phyloP scores from a whole-genome alignment of 140 eudicot species.

The Anethum foeniculum region DNA sequence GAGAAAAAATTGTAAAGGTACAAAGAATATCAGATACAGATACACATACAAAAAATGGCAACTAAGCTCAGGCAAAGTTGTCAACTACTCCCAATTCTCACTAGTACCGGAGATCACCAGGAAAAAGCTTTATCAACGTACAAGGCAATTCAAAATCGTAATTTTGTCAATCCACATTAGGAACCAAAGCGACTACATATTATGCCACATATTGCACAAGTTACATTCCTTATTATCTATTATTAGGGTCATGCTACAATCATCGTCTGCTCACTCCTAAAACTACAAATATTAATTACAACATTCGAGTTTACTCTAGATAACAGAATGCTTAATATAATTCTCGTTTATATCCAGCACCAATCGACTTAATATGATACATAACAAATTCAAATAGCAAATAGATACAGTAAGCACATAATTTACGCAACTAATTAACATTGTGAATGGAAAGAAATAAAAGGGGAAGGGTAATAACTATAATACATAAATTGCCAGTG shows the following conservation, averaged over 20 bases:
- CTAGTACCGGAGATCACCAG: neutral
- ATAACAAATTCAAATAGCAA: neutral
- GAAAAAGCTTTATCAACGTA: neutral
- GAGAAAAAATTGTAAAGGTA: too few relatives aligned
- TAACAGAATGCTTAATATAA: neutral
- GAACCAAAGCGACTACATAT: neutral
- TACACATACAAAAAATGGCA: neutral
- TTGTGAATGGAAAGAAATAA: neutral
- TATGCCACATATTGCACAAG: neutral
- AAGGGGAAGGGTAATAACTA: conserved; percentile 11
- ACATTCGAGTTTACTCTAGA: neutral
- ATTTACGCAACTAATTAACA: neutral
- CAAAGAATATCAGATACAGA: too few relatives aligned
- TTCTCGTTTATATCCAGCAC: neutral
- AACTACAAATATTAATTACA: neutral
- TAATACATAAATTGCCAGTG: conserved; percentile 49
- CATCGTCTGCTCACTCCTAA: neutral
- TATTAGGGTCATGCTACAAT: too few relatives aligned
- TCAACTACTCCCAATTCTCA: neutral
- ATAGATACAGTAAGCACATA: neutral
- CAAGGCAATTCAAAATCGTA: neutral
- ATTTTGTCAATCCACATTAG: neutral
- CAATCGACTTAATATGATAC: neutral
- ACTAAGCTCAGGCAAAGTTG: neutral
- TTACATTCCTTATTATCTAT: neutral